Evolutionary conservation across 371 early-diverging fungal genomes (phyloP), one percentile per base, ranked within the genome.

Genomic region (Rhizopus delemar): DNA sequence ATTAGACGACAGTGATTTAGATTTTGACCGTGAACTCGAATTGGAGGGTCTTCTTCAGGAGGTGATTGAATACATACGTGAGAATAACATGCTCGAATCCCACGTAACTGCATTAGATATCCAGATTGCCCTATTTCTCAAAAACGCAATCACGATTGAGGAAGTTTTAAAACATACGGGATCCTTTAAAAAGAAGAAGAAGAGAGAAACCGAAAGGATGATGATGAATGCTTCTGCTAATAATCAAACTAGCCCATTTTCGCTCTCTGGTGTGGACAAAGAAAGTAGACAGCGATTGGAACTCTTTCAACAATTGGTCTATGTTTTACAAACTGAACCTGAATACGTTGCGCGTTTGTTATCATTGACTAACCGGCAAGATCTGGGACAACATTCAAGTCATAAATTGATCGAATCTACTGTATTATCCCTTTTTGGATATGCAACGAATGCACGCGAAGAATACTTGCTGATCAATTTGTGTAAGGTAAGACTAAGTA

Each of bases 311-410:
- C 85, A 94, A 49, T 71, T 99, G 34, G 91, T 99, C 52, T 97
- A 99, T 65, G 58, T 93, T 34, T 80, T 99, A 32, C 99, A 99
- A 72, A 98, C 97, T 2, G 92, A 99, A 65, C 99, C 99, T 5
- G 68, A 77, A 32, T 95, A 99, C 63, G 75, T 99, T 49, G 88
- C 94, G 13, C 81, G 85, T 15, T 70, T 99, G 51, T 79, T 99
- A 75, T 90, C 89, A 32, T 76, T 87, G 55, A 77, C 92, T 57
- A 92, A 90, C 62, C 73, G 81, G 13, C 68, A 79, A 41, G 73
- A 68, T 78, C 82, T 70, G 66, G 84, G 66, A 1, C 59, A 66
- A 11, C 57, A 51, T 36, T 71, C 77, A 16, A 73, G 76, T 29
- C 81, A 84, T 31, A 83, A 82, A 48, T 86, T 96, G 53, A 86